Percentiles rank a stretch among this genome's conserved stretches.
Evolutionary conservation across 2,329 filamentous ascomycete genomes (phyloP).

Genomic region (Sporothrix brasiliensis): DNA sequence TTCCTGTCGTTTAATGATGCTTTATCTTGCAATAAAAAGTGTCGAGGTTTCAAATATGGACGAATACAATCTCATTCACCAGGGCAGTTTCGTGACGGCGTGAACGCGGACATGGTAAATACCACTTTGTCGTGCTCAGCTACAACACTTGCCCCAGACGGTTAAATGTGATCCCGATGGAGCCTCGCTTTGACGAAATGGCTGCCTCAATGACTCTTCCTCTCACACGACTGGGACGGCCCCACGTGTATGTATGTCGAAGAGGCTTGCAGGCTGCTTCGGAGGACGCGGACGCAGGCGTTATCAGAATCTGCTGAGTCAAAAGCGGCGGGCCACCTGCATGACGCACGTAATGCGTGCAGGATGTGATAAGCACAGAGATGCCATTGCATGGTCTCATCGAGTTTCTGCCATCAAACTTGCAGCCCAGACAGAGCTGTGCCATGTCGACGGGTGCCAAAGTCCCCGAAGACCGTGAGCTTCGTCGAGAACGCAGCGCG

Average conservation of each 20-base stretch:
- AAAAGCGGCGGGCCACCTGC: background rate
- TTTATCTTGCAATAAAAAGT: background rate
- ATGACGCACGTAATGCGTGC: background rate
- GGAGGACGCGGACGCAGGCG: too few species aligned
- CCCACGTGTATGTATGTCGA: slow-evolving; percentile 16
- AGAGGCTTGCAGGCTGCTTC: too few species aligned
- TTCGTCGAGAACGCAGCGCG: background rate
- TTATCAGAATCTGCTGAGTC: background rate
- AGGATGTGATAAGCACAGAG: background rate
- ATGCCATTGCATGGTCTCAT: slow-evolving; percentile 2
- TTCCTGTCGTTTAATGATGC: background rate
- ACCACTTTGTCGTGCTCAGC: background rate
- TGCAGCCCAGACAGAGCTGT: background rate
- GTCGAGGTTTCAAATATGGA: slow-evolving; percentile 3
- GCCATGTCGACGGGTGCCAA: background rate
- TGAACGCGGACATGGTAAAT: background rate
- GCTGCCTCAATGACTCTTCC: background rate
- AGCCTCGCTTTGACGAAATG: background rate
- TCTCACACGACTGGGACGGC: slow-evolving; percentile 18
- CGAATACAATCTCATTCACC: background rate
- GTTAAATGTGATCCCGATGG: slow-evolving; percentile 1
- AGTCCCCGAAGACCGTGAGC: slow-evolving; percentile 17
- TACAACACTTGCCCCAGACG: background rate
- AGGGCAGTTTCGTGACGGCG: background rate
- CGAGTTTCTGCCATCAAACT: background rate